Conservation (phyloP, 2,329 filamentous ascomycete genomes). For the Talaromyces amestolkiae region DNA sequence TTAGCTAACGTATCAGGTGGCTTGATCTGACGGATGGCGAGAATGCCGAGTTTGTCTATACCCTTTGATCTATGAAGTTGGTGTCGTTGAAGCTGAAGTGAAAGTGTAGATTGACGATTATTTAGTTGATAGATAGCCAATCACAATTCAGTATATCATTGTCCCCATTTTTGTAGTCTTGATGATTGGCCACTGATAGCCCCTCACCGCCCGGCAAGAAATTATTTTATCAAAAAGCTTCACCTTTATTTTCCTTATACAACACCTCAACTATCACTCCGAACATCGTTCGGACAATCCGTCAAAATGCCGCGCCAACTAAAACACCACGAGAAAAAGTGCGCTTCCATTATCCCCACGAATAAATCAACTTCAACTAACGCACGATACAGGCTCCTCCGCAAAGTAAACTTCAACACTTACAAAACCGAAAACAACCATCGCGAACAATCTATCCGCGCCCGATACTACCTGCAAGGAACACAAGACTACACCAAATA, state of each 20-base stretch:
- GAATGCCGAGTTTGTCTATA: conserved; percentile 64
- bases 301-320: conserved; percentile 85
- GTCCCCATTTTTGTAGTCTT: not conserved
- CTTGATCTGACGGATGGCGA: conserved; percentile 65
- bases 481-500: conserved; percentile 77
- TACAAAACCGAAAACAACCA: conserved; percentile 88
- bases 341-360: conserved; percentile 21
- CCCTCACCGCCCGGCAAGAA: conserved; percentile 12
- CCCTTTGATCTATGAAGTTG: conserved; percentile 38
- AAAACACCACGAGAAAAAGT: conserved; percentile 93
- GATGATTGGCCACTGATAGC: not conserved
- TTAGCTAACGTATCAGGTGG: conserved; percentile 35
- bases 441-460: conserved; percentile 73
- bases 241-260: not conserved
- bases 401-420: conserved; percentile 89
- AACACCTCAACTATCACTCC: not conserved
- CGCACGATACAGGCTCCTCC: conserved; percentile 58
- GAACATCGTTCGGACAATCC: not conserved
- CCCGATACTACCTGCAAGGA: conserved; percentile 89
- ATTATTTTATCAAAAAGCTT: conserved; percentile 10
- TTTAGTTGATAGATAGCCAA: not conserved
- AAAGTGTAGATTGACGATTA: not conserved
- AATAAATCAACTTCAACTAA: not conserved
- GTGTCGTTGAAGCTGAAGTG: not conserved
- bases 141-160: not conserved